Percentiles rank a stretch among this genome's conserved stretches.
Evolutionary conservation across 2,329 filamentous ascomycete genomes (phyloP).

Genomic region (Clarireedia hainanense): DNA sequence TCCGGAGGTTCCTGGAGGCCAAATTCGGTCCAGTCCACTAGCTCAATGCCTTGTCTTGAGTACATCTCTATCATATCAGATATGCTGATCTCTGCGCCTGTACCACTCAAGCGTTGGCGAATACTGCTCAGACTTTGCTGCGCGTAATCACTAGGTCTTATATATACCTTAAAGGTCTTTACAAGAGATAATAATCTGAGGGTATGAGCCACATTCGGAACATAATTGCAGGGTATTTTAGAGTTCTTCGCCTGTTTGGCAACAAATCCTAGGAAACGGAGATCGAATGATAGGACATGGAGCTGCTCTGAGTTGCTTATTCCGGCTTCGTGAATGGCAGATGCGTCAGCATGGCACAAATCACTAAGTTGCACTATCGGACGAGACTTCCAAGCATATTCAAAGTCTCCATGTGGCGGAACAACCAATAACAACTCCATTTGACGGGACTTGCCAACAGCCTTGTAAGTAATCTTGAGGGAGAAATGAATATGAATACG

Average conservation of each 20-base stretch:
- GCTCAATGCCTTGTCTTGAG: background rate
- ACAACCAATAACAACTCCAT: background rate
- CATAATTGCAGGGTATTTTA: background rate
- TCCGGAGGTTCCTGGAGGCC: background rate
- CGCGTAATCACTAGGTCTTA: background rate
- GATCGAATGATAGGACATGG: background rate
- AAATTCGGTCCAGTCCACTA: background rate
- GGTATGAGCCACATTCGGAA: background rate
- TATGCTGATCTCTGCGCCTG: background rate
- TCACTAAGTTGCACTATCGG: background rate
- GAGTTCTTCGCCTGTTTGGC: background rate
- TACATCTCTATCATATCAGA: background rate
- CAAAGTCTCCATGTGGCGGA: background rate
- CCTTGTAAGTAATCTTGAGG: background rate
- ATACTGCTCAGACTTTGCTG: background rate
- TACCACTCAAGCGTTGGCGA: background rate
- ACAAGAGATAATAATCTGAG: background rate
- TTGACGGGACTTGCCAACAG: background rate
- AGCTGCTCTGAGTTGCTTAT: background rate
- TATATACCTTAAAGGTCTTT: background rate
- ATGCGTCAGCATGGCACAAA: background rate
- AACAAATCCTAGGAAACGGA: background rate
- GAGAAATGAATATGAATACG: background rate
- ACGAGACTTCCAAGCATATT: background rate
- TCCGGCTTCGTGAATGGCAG: background rate